Evolutionary conservation across 331 rosid genomes (phyloP).

Genomic region (Quercus tomentella): DNA sequence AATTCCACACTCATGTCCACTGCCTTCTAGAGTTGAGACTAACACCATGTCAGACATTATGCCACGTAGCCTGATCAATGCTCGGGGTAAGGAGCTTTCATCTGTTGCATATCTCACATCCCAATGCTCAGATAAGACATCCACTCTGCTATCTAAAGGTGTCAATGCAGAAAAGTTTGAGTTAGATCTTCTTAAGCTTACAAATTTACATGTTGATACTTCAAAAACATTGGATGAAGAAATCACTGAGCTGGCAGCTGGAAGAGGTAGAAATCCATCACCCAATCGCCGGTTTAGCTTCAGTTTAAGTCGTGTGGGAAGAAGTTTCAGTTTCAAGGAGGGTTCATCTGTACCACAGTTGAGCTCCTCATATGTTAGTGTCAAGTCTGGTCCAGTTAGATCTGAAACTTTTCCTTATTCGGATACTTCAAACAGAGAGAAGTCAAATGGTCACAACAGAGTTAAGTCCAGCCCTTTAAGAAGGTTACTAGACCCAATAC

Average conservation of each 20-base stretch:
- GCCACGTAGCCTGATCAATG: constrained; percentile 20
- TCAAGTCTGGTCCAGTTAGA: constrained; percentile 68
- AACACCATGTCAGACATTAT: constrained; percentile 26
- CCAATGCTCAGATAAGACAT: constrained; percentile 25
- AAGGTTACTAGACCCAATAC: constrained; percentile 72
- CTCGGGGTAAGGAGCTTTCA: constrained; percentile 27
- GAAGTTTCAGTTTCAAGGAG: constrained; percentile 93
- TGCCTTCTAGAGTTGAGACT: constrained; percentile 30
- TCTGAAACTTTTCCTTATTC: constrained; percentile 38
- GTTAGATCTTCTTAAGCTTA: constrained; percentile 11
- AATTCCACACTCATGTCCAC: constrained; percentile 43
- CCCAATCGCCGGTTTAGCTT: constrained; percentile 58
- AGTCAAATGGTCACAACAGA: constrained; percentile 55
- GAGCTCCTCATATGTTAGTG: constrained; percentile 42
- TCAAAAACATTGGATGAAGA: constrained; percentile 34
- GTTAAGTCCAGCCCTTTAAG: constrained; percentile 71
- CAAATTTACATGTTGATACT: constrained; percentile 27
- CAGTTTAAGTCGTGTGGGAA: constrained; percentile 60
- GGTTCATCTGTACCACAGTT: constrained; percentile 46
- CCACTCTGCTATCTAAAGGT: constrained; percentile 25
- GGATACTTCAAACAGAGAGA: constrained; percentile 36
- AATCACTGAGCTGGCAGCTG: constrained; percentile 33
- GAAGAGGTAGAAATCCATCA: constrained; percentile 45
- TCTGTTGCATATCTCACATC: constrained; percentile 25
- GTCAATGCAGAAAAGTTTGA: constrained; percentile 17